phyloP scores from a whole-genome alignment of 225 moss, liverwort and hornwort species.

The Pseudoscleropodium purum region DNA sequence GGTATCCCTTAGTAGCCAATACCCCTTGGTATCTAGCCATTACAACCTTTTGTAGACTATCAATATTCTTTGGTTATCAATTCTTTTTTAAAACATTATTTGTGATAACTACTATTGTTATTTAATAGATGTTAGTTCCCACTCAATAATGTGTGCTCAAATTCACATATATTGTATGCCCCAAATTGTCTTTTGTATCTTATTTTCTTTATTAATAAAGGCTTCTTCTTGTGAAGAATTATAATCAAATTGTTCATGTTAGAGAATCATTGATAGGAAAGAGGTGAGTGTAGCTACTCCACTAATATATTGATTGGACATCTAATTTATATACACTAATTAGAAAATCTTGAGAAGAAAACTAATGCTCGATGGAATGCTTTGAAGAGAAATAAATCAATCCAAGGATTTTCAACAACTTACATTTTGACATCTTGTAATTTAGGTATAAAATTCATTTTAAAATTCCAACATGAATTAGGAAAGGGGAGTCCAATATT shows the following conservation, averaged over 20 bases:
- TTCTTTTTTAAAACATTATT: neutral
- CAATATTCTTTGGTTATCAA: neutral
- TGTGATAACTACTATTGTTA: neutral
- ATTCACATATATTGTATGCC: fast-evolving
- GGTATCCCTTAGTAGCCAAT: neutral
- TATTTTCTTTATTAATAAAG: neutral
- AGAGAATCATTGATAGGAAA: neutral
- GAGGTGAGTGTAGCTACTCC: fast-evolving
- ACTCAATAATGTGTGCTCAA: fast-evolving
- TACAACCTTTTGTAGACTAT: neutral
- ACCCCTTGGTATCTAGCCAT: neutral
- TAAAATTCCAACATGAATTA: neutral
- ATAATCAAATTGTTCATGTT: fast-evolving
- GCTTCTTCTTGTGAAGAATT: fast-evolving
- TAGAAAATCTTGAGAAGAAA: neutral
- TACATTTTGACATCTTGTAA: neutral
- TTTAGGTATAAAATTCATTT: neutral
- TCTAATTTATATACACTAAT: neutral
- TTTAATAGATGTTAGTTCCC: fast-evolving
- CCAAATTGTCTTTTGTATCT: neutral
- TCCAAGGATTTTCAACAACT: neutral
- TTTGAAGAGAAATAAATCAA: neutral
- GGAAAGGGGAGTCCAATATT: neutral
- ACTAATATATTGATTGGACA: neutral
- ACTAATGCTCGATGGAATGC: neutral